These are phyloP conservation scores for Papiliotrema terrestris DNA, from an alignment of 1,284 basidiomycete genomes.

Conservation along the genomic window DNA sequence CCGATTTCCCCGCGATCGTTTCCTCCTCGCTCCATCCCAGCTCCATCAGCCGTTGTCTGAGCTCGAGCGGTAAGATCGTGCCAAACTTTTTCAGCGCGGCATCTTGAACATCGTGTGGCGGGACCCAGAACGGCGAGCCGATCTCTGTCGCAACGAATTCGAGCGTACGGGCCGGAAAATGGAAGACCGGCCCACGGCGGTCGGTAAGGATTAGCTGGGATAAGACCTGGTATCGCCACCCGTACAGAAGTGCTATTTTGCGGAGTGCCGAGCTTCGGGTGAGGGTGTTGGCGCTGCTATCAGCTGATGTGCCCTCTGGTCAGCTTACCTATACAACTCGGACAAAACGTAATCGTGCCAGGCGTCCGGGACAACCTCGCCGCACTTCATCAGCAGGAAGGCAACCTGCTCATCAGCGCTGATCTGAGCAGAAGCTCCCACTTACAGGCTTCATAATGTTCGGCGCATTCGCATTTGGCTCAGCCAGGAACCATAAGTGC, in stretches of 20 bases:
- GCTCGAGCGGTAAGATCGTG: conserved; percentile 33
- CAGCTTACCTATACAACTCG: conserved; percentile 21
- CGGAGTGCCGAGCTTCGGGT: conserved; percentile 17
- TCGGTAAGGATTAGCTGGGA: conserved; percentile 30
- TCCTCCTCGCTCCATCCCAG: conserved; percentile 43
- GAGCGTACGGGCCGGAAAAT: conserved; percentile 26
- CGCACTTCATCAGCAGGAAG: conserved; percentile 42
- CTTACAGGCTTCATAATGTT: neutral
- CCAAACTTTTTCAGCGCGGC: conserved; percentile 39
- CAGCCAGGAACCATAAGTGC: conserved; percentile 22
- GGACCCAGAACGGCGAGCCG: conserved; percentile 33
- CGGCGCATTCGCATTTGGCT: conserved; percentile 1
- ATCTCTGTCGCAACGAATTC: conserved; percentile 42
- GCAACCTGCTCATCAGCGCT: neutral
- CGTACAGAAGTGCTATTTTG: conserved; percentile 32
- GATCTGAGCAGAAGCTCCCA: neutral
- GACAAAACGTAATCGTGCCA: conserved; percentile 18
- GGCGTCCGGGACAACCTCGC: conserved; percentile 23
- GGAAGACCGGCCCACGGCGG: conserved; percentile 35
- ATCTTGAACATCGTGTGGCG: conserved; percentile 37
- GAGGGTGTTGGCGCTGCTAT: conserved; percentile 1
- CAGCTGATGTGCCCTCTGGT: neutral
- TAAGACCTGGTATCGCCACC: conserved; percentile 36
- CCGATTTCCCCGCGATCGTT: conserved; percentile 18
- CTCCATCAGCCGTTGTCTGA: conserved; percentile 40